Percentiles rank a stretch among this genome's conserved stretches.
These are phyloP conservation scores for Coemansia sp. DNA, from an alignment of 192 early-diverging fungal genomes.

Conservation along the genomic window DNA sequence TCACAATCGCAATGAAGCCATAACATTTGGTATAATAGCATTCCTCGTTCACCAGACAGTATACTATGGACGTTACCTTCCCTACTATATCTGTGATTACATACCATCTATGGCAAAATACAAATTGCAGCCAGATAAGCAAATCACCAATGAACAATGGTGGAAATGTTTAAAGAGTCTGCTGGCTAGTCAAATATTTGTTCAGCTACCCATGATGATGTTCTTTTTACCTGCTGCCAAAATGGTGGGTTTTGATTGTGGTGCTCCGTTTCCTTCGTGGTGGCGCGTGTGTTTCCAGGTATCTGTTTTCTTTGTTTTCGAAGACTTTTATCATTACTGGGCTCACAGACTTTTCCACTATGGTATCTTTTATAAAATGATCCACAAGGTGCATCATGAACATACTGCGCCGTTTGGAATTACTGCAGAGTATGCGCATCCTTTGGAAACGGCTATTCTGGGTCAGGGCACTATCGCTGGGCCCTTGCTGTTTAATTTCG, in stretches of 20 bases:
- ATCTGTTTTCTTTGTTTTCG: conserved; percentile 60
- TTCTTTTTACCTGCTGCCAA: conserved; percentile 60
- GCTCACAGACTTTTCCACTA: conserved; percentile 68
- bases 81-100: conserved; percentile 77
- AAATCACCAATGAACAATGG: conserved; percentile 53
- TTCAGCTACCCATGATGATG: conserved; percentile 67
- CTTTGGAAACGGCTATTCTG: conserved; percentile 65
- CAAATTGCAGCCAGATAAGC: conserved; percentile 67
- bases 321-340: conserved; percentile 73
- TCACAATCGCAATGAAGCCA: conserved; percentile 60
- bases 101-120: conserved; percentile 72
- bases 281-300: conserved; percentile 46
- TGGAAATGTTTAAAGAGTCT: conserved; percentile 58
- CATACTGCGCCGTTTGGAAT: conserved; percentile 74
- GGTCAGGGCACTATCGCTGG: conserved; percentile 61
- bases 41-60: conserved; percentile 87
- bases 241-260: conserved; percentile 61
- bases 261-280: conserved; percentile 63
- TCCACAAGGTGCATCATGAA: conserved; percentile 79
- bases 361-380: conserved; percentile 63
- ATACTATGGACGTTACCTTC: conserved; percentile 83
- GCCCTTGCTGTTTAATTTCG: conserved; percentile 54
- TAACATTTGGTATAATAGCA: conserved; percentile 66
- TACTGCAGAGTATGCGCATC: conserved; percentile 68
- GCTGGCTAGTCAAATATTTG: conserved; percentile 59